These are phyloP conservation scores for Euphorbia lathyris DNA, from an alignment of 345 rosid genomes.

Conservation along the genomic window DNA sequence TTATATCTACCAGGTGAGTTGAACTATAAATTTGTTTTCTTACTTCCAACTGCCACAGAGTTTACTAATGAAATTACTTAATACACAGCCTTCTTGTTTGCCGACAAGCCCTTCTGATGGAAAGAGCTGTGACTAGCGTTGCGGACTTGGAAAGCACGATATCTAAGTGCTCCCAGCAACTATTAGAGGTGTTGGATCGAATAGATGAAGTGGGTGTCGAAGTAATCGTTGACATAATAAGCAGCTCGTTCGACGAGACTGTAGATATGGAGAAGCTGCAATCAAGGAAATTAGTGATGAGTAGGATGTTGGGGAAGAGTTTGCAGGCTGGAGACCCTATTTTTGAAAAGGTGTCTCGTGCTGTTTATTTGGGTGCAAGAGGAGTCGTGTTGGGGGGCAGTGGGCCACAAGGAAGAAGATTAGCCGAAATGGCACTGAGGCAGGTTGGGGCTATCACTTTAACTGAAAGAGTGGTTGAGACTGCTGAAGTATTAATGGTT, in stretches of 20 bases:
- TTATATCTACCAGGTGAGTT: conserved; percentile 61
- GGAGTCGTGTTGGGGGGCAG: conserved; percentile 67
- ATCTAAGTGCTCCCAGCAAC: conserved; percentile 37
- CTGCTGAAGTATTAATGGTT: conserved; percentile 52
- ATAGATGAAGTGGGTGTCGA: conserved; percentile 49
- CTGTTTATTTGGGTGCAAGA: conserved; percentile 60
- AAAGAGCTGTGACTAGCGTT: conserved; percentile 40
- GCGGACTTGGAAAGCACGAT: conserved; percentile 53
- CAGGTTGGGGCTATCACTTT: conserved; percentile 55
- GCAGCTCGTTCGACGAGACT: conserved; percentile 32
- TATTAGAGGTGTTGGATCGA: conserved; percentile 50
- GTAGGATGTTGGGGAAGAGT: conserved; percentile 63
- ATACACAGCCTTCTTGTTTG: conserved; percentile 70
- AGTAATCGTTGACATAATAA: conserved; percentile 50
- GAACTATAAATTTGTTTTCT: too few relatives aligned
- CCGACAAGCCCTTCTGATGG: conserved; percentile 64
- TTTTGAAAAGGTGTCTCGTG: conserved; percentile 61
- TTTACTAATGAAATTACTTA: not conserved
- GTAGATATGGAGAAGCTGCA: conserved; percentile 28
- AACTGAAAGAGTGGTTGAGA: conserved; percentile 55
- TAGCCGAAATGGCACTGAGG: conserved; percentile 55
- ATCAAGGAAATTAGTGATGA: conserved; percentile 55
- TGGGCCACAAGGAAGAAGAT: conserved; percentile 44
- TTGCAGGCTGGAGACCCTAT: conserved; percentile 74
- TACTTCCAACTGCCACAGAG: not conserved